phyloP scores from a whole-genome alignment of 768 basidiomycete genomes.

The Xanthoconium stramineum region DNA sequence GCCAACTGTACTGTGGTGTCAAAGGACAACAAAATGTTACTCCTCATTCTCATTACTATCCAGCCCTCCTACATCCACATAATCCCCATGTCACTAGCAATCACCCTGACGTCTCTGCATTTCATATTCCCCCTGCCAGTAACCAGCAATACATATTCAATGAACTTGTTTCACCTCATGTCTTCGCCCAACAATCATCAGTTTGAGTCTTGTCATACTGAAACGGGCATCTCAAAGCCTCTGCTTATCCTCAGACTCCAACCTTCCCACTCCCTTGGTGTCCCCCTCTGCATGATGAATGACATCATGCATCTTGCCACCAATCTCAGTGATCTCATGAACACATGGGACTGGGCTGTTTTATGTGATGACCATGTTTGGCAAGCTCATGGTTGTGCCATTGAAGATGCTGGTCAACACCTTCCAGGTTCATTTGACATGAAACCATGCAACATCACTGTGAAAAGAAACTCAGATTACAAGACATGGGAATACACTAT shows the following conservation, averaged over 20 bases:
- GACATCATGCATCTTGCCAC: slow-evolving; percentile 4
- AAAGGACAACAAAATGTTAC: not conserved
- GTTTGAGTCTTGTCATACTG: no score
- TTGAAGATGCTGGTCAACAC: not conserved
- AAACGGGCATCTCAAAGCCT: not conserved
- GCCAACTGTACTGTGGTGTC: not conserved
- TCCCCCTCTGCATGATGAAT: not conserved
- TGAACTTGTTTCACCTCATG: no score
- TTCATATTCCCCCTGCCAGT: not conserved
- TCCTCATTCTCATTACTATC: not conserved
- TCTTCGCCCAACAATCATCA: no score
- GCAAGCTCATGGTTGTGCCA: not conserved
- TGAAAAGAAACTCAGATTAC: not conserved
- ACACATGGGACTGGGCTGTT: not conserved
- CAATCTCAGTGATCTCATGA: not conserved
- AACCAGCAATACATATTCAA: no score
- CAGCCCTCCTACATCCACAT: not conserved
- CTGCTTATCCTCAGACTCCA: not conserved
- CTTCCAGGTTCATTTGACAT: not conserved
- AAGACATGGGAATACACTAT: not conserved
- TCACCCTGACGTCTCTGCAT: not conserved
- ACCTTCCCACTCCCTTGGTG: not conserved
- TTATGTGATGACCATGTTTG: not conserved
- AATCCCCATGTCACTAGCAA: not conserved
- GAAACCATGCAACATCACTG: no score